Evolutionary conservation across 2,329 filamentous ascomycete genomes (phyloP).

Genomic region (Sporothrix phasma): DNA sequence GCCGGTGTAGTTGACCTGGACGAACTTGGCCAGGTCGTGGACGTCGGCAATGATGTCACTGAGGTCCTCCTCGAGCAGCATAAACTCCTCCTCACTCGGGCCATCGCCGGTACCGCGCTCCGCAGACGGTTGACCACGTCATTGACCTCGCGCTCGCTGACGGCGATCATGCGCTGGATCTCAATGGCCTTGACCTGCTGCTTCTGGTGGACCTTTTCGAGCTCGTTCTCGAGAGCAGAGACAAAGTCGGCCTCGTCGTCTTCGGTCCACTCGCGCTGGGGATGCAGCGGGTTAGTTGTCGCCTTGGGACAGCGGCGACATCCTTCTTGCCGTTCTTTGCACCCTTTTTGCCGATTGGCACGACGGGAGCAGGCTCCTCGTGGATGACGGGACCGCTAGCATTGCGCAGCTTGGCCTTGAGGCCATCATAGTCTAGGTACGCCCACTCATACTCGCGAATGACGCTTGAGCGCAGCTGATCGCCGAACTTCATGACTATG

Average conservation of each 20-base stretch:
- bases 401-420: slow-evolving; percentile 78
- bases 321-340: slow-evolving; percentile 25
- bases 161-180: slow-evolving; percentile 80
- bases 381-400: slow-evolving; percentile 42
- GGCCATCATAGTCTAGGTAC: slow-evolving; percentile 94
- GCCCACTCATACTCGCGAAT: slow-evolving; percentile 97
- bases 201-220: slow-evolving; percentile 96
- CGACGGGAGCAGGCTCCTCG: slow-evolving; percentile 12
- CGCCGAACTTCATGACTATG: slow-evolving; percentile 75
- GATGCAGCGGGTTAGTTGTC: neutral
- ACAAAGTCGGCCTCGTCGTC: slow-evolving; percentile 89
- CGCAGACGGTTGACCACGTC: slow-evolving; percentile 73
- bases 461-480: slow-evolving; percentile 89
- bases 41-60: slow-evolving; percentile 98
- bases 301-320: neutral
- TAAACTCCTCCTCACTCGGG: slow-evolving; percentile 83
- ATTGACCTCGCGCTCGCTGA: slow-evolving; percentile 79
- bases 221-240: slow-evolving; percentile 72
- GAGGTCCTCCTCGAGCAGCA: slow-evolving; percentile 84
- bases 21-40: slow-evolving; percentile 95
- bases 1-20: slow-evolving; percentile 95
- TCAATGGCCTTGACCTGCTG: slow-evolving; percentile 96
- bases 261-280: slow-evolving; percentile 66
- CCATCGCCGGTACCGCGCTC: slow-evolving; percentile 47
- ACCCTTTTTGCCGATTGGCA: slow-evolving; percentile 19